Evolutionary conservation across 768 basidiomycete species (phyloP), one percentile per base, ranked within the genome.

Genomic region (Artomyces pyxidatus): DNA sequence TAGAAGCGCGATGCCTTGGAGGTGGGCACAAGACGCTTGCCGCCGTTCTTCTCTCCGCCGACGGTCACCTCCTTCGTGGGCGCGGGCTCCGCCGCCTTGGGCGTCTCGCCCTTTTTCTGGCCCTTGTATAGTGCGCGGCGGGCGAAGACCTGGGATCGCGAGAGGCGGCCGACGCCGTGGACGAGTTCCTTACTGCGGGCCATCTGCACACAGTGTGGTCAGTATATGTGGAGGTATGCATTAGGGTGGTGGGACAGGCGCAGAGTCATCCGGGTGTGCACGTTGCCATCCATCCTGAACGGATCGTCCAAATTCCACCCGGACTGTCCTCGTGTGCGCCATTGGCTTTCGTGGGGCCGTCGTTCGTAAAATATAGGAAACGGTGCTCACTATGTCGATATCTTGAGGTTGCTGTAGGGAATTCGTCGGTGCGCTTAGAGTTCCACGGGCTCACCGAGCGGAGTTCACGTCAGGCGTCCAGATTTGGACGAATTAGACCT

Each of bases 21-120:
- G 53, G 83, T 84, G 50, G 94, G 92, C 54, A 96, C 80, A 52
- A 87, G 73, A 69, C 94, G 90, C 63, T 82, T 89, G 62, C 78
- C 74, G 56, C 92, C 88, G 70, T 97, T 97, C 74, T 90, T 93
- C 61, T 80, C 83, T 54, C 94, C 93, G 53, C 87, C 86, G 56
- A 97, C 74, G 57, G 80, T 72, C 61, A 89, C 89, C 75, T 89
- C 88, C 65, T 83, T 77, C 59, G 74, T 77, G 45, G 79, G 71
- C 44, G 83, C 69, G 49, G 72, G 68, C 53, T 82, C 76, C 59
- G 79, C 70, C 50, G 71, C 71, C 52, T 80, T 75, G 29, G 83
- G 72, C 61, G 81, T 77, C 56, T 80, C 76, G 27, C 83, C 72
- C 67, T 87, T 92, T 82, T 88, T 87, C 64, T 61, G 68, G 65